Evolutionary conservation across 225 moss, liverwort and hornwort species (phyloP), one percentile per base, ranked within the genome.

Genomic region (Pleurozium schreberi): DNA sequence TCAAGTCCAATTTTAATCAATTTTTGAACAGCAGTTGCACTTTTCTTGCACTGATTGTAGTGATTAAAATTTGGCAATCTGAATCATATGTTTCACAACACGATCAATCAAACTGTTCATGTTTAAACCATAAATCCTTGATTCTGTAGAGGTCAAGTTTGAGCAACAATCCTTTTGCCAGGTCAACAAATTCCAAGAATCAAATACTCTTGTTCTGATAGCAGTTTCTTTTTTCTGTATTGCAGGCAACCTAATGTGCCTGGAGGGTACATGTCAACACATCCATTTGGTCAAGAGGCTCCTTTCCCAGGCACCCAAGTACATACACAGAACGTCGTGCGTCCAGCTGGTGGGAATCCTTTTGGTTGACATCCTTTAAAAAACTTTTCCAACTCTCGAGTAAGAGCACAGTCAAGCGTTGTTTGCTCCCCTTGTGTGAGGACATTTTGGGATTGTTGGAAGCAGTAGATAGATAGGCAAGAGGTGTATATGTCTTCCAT

Each of bases 301-400:
- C 77, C 94, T 10, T 93, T 90, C 73, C 80, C 92, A 64, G 91
- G 91, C 80, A 88, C 80, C 81, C 93, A 94, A 71, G 86, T 90
- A 14, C 93, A 85, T 50, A 57, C 83, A 49, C 93, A 93, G 31
- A 93, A 88, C 45, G 80, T 93, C 40, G 92, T 92, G 23, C 90
- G 94, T 64, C 94, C 94, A 19, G 93, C 94, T 45, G 92, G 90
- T 73, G 90, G 93, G 49, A 94, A 94, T 68, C 94, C 94, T 65
- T 94, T 94, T 78, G 93, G 88, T 79, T 94, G 85, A 92, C 57
- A 26, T 60, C 25, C 60, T 64, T 84, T n/a, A n/a, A n/a, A 16
- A 60, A 57, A 42, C 43, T 40, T 85, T 90, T 47, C 50, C 8
- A 62, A 22, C 75, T 53, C 53, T 87, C 33, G 73, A 53, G 45